Conservation (phyloP, 176 grass and related monocot genomes). For the Oryza rufipogon region DNA sequence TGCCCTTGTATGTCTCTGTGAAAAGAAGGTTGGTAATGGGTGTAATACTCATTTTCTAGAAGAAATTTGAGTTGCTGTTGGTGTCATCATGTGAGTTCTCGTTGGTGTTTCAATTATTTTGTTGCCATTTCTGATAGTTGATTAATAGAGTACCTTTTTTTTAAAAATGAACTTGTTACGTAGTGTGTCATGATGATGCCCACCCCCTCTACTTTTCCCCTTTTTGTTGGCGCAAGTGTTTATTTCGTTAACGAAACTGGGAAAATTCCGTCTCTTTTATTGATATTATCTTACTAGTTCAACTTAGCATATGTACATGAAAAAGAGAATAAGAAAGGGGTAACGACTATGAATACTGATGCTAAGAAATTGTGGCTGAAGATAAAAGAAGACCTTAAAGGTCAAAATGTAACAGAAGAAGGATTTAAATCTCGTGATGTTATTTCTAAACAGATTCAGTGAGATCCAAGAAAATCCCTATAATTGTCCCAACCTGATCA, state of each 20-base stretch:
- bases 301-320: neutral
- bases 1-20: neutral
- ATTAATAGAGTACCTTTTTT: neutral
- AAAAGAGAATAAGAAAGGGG: neutral
- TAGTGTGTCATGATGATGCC: neutral
- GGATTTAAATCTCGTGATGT: neutral
- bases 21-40: neutral
- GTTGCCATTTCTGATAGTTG: neutral
- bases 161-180: neutral
- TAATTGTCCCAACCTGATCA: neutral
- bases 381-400: neutral
- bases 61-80: neutral
- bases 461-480: neutral
- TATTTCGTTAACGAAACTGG: neutral
- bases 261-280: neutral
- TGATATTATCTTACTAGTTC: slow-evolving; percentile 12
- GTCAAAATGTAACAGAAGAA: neutral
- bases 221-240: neutral
- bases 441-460: neutral
- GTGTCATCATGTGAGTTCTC: neutral
- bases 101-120: neutral
- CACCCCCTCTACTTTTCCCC: neutral
- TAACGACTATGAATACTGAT: neutral
- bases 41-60: neutral
- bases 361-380: slow-evolving; percentile 10